Percentiles rank a stretch among this genome's conserved stretches.
Evolutionary conservation across 108 stramenopile species (phyloP).

Genomic region (Cylindrotheca closterium): DNA sequence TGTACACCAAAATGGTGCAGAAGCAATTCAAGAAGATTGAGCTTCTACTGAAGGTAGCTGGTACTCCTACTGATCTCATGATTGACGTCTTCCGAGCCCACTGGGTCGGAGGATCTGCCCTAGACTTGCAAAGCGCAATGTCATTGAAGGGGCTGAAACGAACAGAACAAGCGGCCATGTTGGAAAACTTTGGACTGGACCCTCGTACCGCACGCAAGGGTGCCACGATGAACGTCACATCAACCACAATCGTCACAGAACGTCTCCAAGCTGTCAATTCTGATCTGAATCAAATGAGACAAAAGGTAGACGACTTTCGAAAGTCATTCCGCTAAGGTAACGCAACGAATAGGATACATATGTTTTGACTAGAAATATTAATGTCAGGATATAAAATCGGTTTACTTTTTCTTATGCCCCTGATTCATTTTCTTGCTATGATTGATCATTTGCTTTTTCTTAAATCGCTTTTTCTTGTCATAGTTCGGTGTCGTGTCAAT

Average conservation of each 20-base stretch:
- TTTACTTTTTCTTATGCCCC: no score
- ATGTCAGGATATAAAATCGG: no score
- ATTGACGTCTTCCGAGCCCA: constrained; percentile 91
- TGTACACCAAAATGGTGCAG: constrained; percentile 93
- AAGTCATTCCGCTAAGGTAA: constrained; percentile 59
- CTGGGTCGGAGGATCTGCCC: constrained; percentile 83
- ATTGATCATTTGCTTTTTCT: constrained; percentile 38
- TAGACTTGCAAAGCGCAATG: constrained; percentile 88
- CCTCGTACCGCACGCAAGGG: constrained; percentile 52
- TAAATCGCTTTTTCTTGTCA: constrained; percentile 64
- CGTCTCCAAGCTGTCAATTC: constrained; percentile 69
- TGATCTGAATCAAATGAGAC: constrained; percentile 81
- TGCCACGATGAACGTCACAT: constrained; percentile 49
- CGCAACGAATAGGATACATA: no score
- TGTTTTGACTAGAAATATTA: no score
- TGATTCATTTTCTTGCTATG: constrained; percentile 19
- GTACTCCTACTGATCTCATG: constrained; percentile 85
- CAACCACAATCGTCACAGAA: constrained; percentile 68
- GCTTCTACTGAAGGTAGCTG: constrained; percentile 94
- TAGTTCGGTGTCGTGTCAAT: constrained; percentile 84
- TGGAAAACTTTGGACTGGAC: constrained; percentile 88
- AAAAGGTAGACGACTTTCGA: constrained; percentile 79
- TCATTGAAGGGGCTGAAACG: constrained; percentile 90
- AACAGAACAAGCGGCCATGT: constrained; percentile 75
- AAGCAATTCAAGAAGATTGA: constrained; percentile 94